Evolutionary conservation across 306 rosid genomes (phyloP), one percentile per base, ranked within the genome.

Genomic region (Comarum palustre): DNA sequence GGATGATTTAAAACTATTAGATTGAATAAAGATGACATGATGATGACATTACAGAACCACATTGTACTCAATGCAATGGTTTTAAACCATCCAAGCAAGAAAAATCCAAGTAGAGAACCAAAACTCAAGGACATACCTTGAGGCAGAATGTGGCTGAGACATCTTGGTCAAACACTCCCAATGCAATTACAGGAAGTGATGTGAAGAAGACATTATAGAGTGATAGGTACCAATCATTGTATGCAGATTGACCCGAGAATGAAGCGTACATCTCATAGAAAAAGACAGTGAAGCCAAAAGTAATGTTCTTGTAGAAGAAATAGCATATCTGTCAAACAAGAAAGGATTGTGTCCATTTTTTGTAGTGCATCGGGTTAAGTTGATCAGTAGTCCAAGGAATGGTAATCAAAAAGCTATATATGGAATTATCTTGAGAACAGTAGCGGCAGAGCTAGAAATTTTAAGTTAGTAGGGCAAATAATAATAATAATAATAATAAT

Each of bases 111-210:
- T n/a, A n/a, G n/a, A n/a, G n/a, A n/a, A n/a, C n/a, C n/a, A n/a
- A n/a, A n/a, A 42, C 71, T 20, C 14, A 13, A 45, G 62, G 70
- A 59, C 75, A 24, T 86, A 91, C 99, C 96, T 88, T 91, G 83
- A 91, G 86, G 71, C 96, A 95, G 48, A 87, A 73, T 72, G 77
- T 87, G 32, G 96, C 71, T 0, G 97, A 82, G 71, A 95, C 99
- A 81, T 95, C 99, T 46, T 95, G 97, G 72, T 95, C 99, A 39
- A 95, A 84, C 19, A 95, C 99, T 75, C 99, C 99, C 74, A 95
- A 78, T 51, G 99, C 99, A 22, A 95, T 88, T 69, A 95, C 99
- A 6, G 99, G 99, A 81, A 95, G 99, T 7, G 99, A 95, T 4
- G 99, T 91, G 85, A 95, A 95, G 90, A 91, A 91, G 66, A 95